A percentile compares a stretch with the other conserved stretches of the same genome.
Evolutionary conservation across 192 early-diverging fungal genomes (phyloP).

Genomic region (Backusella luteola): DNA sequence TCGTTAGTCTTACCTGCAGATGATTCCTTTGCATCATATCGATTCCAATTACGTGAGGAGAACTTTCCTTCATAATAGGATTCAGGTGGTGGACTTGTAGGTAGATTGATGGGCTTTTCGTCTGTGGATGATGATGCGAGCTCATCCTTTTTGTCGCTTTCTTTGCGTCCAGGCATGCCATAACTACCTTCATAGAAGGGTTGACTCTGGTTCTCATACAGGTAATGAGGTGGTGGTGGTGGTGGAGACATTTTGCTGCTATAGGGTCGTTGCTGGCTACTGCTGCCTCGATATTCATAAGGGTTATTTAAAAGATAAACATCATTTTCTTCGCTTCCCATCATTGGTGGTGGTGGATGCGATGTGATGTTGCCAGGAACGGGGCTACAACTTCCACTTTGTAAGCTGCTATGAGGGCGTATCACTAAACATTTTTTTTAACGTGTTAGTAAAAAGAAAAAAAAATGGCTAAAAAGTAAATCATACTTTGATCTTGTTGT

Average conservation of each 20-base stretch:
- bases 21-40: background rate
- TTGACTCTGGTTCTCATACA: background rate
- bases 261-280: background rate
- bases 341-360: background rate
- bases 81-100: slow-evolving; percentile 18
- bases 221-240: background rate
- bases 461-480: background rate
- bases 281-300: slow-evolving; percentile 19
- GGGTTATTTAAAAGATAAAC: slow-evolving; percentile 26
- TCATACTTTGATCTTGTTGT: slow-evolving; percentile 12
- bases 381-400: slow-evolving; percentile 31
- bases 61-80: slow-evolving; percentile 2
- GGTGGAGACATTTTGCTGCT: background rate
- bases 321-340: slow-evolving; percentile 15
- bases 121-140: background rate
- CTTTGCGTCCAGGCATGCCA: background rate
- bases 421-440: slow-evolving; percentile 10
- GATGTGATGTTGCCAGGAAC: slow-evolving; percentile 14
- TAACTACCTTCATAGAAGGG: background rate
- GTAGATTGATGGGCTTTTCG: slow-evolving; percentile 3
- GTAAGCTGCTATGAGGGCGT: background rate
- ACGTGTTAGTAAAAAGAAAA: background rate
- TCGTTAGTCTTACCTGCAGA: background rate
- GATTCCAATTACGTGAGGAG: background rate
- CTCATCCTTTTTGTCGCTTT: background rate